These are phyloP conservation scores for Blastocystis sp. DNA, from an alignment of 352 stramenopile genomes.

Conservation along the genomic window DNA sequence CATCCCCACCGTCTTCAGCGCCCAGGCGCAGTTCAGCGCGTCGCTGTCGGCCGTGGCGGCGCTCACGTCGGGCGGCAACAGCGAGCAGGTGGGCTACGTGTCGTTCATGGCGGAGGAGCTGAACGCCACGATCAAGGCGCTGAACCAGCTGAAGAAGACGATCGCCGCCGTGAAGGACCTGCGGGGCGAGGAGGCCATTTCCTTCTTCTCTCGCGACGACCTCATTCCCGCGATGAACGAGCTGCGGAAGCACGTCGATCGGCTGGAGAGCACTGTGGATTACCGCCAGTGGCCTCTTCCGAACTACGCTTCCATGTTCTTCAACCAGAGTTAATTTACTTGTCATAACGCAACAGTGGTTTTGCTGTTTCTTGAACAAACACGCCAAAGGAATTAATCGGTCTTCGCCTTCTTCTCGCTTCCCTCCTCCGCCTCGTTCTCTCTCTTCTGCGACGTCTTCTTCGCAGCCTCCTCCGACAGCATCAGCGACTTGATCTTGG, in stretches of 20 bases:
- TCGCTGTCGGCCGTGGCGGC: conserved; percentile 57
- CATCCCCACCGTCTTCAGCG: conserved; percentile 70
- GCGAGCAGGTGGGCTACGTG: conserved; percentile 62
- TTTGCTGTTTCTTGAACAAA: background rate
- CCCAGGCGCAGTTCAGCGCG: conserved; percentile 71
- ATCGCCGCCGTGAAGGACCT: conserved; percentile 12
- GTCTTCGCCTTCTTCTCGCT: conserved; percentile 19
- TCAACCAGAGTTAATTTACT: conserved; percentile 67
- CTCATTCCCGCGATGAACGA: conserved; percentile 70
- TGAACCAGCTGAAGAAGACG: conserved; percentile 49
- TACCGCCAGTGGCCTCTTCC: conserved; percentile 70
- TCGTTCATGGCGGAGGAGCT: conserved; percentile 67
- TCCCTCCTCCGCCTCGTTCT: conserved; percentile 4
- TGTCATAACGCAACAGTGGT: background rate
- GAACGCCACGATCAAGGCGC: conserved; percentile 55
- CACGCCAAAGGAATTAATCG: conserved; percentile 7
- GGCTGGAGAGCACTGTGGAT: conserved; percentile 69
- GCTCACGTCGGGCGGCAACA: conserved; percentile 34
- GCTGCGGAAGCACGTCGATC: conserved; percentile 70
- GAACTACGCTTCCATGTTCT: conserved; percentile 72
- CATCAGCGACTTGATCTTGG: conserved; percentile 63
- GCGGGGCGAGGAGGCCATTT: conserved; percentile 19
- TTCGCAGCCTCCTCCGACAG: conserved; percentile 33
- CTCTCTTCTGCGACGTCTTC: conserved; percentile 48
- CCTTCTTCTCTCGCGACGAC: conserved; percentile 70